Percentiles rank a stretch among this genome's conserved stretches.
Conservation (phyloP, 2,329 filamentous ascomycete genomes). For the Monosporascus sp. region DNA sequence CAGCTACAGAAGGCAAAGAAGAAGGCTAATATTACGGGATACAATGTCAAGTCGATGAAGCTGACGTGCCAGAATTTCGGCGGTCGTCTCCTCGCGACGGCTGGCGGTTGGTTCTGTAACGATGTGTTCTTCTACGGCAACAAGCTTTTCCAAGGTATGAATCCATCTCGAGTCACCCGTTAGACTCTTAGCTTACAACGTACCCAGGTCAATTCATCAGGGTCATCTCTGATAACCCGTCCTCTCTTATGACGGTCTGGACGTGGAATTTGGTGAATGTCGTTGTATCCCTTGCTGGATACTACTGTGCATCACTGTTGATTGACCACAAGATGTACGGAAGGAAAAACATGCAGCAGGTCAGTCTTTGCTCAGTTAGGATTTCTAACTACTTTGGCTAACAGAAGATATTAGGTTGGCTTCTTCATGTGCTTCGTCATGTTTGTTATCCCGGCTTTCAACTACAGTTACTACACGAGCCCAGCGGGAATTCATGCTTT, state of each 20-base stretch:
- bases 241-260: constrained; percentile 80
- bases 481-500: constrained; percentile 72
- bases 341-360: constrained; percentile 90
- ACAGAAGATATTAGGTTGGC: constrained; percentile 45
- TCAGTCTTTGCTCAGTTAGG: constrained; percentile 1
- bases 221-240: constrained; percentile 64
- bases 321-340: constrained; percentile 97
- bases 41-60: constrained; percentile 78
- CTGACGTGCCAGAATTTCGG: constrained; percentile 80
- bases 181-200: constrained; percentile 4
- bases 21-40: constrained; percentile 82
- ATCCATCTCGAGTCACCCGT: neutral
- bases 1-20: constrained; percentile 79
- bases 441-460: constrained; percentile 86
- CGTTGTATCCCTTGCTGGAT: constrained; percentile 76
- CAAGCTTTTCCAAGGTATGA: constrained; percentile 79
- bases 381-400: neutral
- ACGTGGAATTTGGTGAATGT: constrained; percentile 91
- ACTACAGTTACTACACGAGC: constrained; percentile 76
- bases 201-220: constrained; percentile 65
- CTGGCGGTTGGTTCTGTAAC: constrained; percentile 90
- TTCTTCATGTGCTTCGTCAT: constrained; percentile 92
- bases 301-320: constrained; percentile 82
- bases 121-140: constrained; percentile 99
- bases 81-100: constrained; percentile 77